These are phyloP conservation scores for Lepidium aucheri DNA, from an alignment of 345 rosid species.

Conservation along the genomic window DNA sequence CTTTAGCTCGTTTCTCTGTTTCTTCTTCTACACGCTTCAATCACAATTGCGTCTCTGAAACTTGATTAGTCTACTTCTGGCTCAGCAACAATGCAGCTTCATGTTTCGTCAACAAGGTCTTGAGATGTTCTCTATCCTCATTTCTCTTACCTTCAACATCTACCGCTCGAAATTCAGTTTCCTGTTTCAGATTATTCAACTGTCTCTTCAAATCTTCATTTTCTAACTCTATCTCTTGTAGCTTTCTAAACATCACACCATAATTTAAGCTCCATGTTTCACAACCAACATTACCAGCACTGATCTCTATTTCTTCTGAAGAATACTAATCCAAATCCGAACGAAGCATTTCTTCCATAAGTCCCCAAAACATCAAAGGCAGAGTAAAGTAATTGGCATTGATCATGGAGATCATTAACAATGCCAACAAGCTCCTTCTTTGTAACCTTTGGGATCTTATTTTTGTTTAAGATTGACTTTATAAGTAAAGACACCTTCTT, in stretches of 20 bases:
- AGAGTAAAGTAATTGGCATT: slow-evolving; percentile 39
- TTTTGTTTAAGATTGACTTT: slow-evolving; percentile 38
- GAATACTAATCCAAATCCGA: slow-evolving; percentile 54
- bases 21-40: slow-evolving; percentile 37
- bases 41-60: slow-evolving; percentile 20
- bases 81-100: slow-evolving; percentile 31
- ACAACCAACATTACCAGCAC: slow-evolving; percentile 16
- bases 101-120: slow-evolving; percentile 21
- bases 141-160: slow-evolving; percentile 20
- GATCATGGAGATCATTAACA: slow-evolving; percentile 40
- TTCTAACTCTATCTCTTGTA: slow-evolving; percentile 23
- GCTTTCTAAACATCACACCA: slow-evolving; percentile 25
- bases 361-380: slow-evolving; percentile 21
- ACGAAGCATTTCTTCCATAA: slow-evolving; percentile 8
- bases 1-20: slow-evolving; percentile 12
- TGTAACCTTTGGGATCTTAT: slow-evolving; percentile 29
- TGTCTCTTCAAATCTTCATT: slow-evolving; percentile 28
- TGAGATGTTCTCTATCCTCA: slow-evolving; percentile 15
- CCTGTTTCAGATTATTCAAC: slow-evolving; percentile 29
- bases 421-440: slow-evolving; percentile 36
- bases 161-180: slow-evolving; percentile 31
- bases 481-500: slow-evolving; percentile 34
- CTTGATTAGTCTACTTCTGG: slow-evolving; percentile 28
- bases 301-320: slow-evolving; percentile 40
- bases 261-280: slow-evolving; percentile 9